Evolutionary conservation across 257 asterid species (phyloP).

Genomic region (Cordia subcordata): DNA sequence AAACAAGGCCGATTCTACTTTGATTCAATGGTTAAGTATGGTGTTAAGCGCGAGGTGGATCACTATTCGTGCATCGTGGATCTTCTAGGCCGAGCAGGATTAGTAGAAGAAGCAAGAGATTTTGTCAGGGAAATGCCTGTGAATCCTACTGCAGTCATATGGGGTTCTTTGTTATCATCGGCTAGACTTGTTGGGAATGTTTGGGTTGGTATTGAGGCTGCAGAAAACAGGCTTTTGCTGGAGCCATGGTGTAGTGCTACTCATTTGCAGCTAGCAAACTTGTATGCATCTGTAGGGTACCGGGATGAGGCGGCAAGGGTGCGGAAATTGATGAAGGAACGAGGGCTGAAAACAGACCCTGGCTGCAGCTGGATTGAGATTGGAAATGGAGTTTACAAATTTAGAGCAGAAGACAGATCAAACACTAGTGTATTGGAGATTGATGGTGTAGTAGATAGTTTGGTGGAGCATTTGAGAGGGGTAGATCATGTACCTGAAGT

Average conservation of each 20-base stretch:
- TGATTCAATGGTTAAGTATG: conserved; percentile 12
- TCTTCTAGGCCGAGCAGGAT: conserved; percentile 38
- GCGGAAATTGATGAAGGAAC: conserved; percentile 59
- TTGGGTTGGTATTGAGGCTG: conserved; percentile 71
- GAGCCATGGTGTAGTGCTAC: conserved; percentile 54
- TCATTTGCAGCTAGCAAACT: conserved; percentile 57
- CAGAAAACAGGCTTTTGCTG: conserved; percentile 42
- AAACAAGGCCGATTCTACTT: conserved; percentile 23
- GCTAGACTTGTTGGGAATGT: conserved; percentile 57
- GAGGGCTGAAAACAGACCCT: conserved; percentile 64
- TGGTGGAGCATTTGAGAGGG: conserved; percentile 25
- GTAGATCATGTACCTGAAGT: neutral
- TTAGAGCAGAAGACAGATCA: conserved; percentile 68
- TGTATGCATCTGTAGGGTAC: conserved; percentile 52
- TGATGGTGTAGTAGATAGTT: neutral
- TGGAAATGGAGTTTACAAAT: conserved; percentile 51
- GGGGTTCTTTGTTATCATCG: conserved; percentile 72
- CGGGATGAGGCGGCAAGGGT: conserved; percentile 66
- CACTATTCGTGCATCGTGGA: conserved; percentile 36
- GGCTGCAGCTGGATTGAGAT: conserved; percentile 84
- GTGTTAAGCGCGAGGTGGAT: conserved; percentile 22
- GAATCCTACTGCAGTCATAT: conserved; percentile 19
- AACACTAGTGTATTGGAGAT: conserved; percentile 15
- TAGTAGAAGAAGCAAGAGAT: conserved; percentile 30
- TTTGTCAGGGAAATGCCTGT: conserved; percentile 24